These are phyloP conservation scores for Arxiozyma bovina DNA, from an alignment of 1,139 yeast genomes.

Conservation along the genomic window DNA sequence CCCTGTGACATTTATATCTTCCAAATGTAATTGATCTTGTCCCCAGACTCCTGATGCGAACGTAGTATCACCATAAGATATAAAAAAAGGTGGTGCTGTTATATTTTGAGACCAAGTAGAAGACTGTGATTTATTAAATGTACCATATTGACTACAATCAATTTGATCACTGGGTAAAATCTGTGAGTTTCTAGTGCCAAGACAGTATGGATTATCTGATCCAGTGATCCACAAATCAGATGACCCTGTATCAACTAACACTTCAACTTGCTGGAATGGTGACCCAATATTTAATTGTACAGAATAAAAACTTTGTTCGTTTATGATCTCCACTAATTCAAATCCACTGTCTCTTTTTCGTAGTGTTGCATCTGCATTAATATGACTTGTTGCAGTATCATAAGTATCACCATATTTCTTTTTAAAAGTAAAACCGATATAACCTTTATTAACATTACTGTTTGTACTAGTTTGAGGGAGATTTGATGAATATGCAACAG, in stretches of 20 bases:
- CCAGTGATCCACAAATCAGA: constrained; percentile 59
- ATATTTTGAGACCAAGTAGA: constrained; percentile 39
- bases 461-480: too few relatives aligned
- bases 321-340: constrained; percentile 18
- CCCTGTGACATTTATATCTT: constrained; percentile 35
- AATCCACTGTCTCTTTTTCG: constrained; percentile 13
- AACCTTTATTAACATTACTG: neutral
- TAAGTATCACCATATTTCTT: constrained; percentile 8
- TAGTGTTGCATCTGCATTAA: constrained; percentile 3
- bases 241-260: constrained; percentile 64
- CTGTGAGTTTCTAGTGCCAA: neutral
- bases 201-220: constrained; percentile 22
- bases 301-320: constrained; percentile 25
- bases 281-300: constrained; percentile 41
- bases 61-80: constrained; percentile 53
- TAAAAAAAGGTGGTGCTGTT: constrained; percentile 34
- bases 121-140: constrained; percentile 42
- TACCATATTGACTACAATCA: constrained; percentile 31
- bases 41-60: constrained; percentile 56
- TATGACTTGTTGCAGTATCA: neutral
- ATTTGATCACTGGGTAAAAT: constrained; percentile 14
- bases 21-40: constrained; percentile 39
- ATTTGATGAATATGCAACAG: neutral
- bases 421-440: constrained; percentile 6
- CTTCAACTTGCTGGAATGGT: constrained; percentile 42